A percentile compares a stretch with the other conserved stretches of the same genome.
Evolutionary conservation across 2,329 filamentous ascomycete genomes (phyloP).

Genomic region (Penicillium capsulatum): DNA sequence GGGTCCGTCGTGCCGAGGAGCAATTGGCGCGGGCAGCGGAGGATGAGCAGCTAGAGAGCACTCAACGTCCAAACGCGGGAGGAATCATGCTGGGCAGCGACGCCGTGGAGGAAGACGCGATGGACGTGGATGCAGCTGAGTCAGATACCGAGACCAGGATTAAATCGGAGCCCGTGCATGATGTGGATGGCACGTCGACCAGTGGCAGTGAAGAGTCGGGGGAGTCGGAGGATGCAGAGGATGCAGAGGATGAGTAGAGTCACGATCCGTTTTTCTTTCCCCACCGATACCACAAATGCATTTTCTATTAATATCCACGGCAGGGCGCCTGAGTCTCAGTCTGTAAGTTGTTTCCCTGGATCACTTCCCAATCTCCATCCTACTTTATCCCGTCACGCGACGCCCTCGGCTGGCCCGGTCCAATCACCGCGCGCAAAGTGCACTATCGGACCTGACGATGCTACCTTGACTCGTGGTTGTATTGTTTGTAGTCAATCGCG

Average conservation of each 20-base stretch:
- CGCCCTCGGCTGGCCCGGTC: no score
- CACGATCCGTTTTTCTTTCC: no score
- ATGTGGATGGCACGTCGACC: not conserved
- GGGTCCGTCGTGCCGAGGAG: slow-evolving; percentile 35
- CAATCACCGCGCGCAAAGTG: no score
- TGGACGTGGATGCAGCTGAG: slow-evolving; percentile 18
- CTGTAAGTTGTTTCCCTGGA: no score
- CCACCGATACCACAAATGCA: not conserved
- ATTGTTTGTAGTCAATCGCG: slow-evolving; percentile 8
- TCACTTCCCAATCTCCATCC: no score
- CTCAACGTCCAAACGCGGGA: slow-evolving; percentile 16
- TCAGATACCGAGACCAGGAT: slow-evolving; percentile 3
- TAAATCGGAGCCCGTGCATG: slow-evolving; percentile 10
- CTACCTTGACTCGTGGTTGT: slow-evolving; percentile 21
- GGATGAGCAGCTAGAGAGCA: slow-evolving; percentile 29
- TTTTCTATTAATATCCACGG: no score
- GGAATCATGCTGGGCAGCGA: slow-evolving; percentile 33
- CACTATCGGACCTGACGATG: slow-evolving; percentile 4
- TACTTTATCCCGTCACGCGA: no score
- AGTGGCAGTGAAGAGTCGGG: slow-evolving; percentile 13
- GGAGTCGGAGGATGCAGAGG: slow-evolving; percentile 2
- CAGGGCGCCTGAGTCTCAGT: no score
- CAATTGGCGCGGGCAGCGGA: slow-evolving; percentile 25
- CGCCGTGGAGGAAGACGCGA: slow-evolving; percentile 22
- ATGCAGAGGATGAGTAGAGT: not conserved